These are phyloP conservation scores for Aspergillus puulaauensis DNA, from an alignment of 2,329 filamentous ascomycete genomes.

Conservation along the genomic window DNA sequence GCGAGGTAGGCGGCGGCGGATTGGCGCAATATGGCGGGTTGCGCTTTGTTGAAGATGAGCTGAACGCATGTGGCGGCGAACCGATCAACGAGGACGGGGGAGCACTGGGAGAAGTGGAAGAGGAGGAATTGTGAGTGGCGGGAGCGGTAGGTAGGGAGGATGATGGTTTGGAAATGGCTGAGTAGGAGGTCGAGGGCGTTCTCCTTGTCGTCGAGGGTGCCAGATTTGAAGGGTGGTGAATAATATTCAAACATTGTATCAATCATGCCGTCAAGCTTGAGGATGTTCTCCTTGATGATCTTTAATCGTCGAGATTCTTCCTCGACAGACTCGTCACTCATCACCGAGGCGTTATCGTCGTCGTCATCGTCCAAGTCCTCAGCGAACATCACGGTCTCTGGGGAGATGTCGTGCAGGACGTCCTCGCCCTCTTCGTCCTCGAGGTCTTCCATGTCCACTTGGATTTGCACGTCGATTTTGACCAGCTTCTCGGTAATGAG, in stretches of 20 bases:
- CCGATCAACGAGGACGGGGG: slow-evolving; percentile 72
- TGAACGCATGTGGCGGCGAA: slow-evolving; percentile 78
- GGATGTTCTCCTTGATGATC: slow-evolving; percentile 76
- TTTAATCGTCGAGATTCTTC: slow-evolving; percentile 52
- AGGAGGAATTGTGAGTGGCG: slow-evolving; percentile 93
- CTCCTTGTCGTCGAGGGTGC: slow-evolving; percentile 67
- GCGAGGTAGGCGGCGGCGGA: slow-evolving; percentile 89
- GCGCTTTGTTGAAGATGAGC: slow-evolving; percentile 67
- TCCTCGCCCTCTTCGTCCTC: slow-evolving; percentile 83
- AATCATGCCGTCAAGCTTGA: slow-evolving; percentile 88
- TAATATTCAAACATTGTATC: slow-evolving; percentile 86
- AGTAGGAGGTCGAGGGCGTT: slow-evolving; percentile 76
- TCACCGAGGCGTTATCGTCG: slow-evolving; percentile 64
- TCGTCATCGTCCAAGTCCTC: slow-evolving; percentile 42
- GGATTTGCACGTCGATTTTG: slow-evolving; percentile 93
- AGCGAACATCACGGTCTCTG: slow-evolving; percentile 29
- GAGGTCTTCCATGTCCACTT: slow-evolving; percentile 86
- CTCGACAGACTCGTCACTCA: slow-evolving; percentile 61
- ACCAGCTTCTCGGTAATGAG: slow-evolving; percentile 83
- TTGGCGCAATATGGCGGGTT: slow-evolving; percentile 73
- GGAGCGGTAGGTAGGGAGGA: slow-evolving; percentile 87
- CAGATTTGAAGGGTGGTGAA: slow-evolving; percentile 67
- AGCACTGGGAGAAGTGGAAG: slow-evolving; percentile 89
- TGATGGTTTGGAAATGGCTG: slow-evolving; percentile 80
- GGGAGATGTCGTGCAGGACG: slow-evolving; percentile 51